These are phyloP conservation scores for Paxillus ammoniavirescens DNA, from an alignment of 768 basidiomycete genomes.

Conservation along the genomic window DNA sequence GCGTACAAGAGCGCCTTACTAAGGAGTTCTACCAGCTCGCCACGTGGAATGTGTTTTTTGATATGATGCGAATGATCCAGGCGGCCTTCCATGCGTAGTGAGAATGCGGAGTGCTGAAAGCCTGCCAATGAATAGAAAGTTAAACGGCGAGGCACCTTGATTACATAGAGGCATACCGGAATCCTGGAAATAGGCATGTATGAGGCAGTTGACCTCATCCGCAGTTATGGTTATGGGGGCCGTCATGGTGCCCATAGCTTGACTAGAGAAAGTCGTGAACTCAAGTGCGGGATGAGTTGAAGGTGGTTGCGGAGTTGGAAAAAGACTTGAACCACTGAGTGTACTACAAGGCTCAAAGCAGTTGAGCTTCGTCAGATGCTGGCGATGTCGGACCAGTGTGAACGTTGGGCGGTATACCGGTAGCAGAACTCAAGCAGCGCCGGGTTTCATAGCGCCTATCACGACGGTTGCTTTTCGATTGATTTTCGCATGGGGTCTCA, in stretches of 20 bases:
- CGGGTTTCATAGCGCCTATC: too few species aligned
- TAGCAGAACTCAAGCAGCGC: too few species aligned
- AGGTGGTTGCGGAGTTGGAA: too few species aligned
- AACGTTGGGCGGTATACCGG: too few species aligned
- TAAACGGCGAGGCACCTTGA: constrained; percentile 6
- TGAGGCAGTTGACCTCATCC: constrained; percentile 83
- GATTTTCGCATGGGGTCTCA: too few species aligned
- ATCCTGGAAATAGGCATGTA: constrained; percentile 81
- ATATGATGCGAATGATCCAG: constrained; percentile 69
- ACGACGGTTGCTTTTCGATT: too few species aligned
- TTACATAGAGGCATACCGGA: constrained; percentile 50
- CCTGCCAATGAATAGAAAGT: constrained; percentile 39
- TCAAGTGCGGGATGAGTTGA: too few species aligned
- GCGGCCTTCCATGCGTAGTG: constrained; percentile 70
- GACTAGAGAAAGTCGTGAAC: constrained; percentile 1
- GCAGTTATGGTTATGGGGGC: constrained; percentile 65
- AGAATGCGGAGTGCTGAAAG: constrained; percentile 79
- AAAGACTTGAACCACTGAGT: too few species aligned
- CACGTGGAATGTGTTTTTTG: constrained; percentile 73
- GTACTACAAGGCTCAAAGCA: too few species aligned
- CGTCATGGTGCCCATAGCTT: constrained; percentile 25
- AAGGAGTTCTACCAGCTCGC: constrained; percentile 78
- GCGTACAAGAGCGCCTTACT: constrained; percentile 77
- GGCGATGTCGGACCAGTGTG: too few species aligned
- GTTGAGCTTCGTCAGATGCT: too few species aligned